These are phyloP conservation scores for Chernovozyma sophiae-reginae DNA, from an alignment of 1,139 yeast genomes.

Conservation along the genomic window DNA sequence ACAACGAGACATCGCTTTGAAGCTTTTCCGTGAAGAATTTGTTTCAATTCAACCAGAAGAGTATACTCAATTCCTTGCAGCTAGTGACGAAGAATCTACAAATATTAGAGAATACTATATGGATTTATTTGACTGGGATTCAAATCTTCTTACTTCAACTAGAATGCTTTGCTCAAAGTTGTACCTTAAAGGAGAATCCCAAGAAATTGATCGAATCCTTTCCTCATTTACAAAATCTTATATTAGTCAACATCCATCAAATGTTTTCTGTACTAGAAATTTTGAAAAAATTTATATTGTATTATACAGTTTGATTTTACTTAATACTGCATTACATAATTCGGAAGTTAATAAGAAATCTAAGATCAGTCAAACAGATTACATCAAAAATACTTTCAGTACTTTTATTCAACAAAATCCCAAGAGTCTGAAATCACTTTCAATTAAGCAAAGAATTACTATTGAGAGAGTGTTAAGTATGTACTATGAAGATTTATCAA, in stretches of 20 bases:
- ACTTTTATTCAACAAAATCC: conserved; percentile 39
- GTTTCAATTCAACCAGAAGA: conserved; percentile 45
- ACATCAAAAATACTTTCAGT: conserved; percentile 52
- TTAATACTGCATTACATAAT: conserved; percentile 69
- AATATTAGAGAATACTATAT: conserved; percentile 42
- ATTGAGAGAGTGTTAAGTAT: conserved; percentile 42
- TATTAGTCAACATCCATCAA: conserved; percentile 48
- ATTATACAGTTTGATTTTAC: conserved; percentile 66
- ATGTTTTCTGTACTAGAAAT: conserved; percentile 47
- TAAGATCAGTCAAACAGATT: conserved; percentile 44
- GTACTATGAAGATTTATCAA: conserved; percentile 39
- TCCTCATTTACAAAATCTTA: conserved; percentile 69
- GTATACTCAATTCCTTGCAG: conserved; percentile 43
- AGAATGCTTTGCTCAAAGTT: conserved; percentile 59
- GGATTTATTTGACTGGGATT: conserved; percentile 48
- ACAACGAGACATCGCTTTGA: conserved; percentile 28
- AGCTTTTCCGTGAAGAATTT: conserved; percentile 37
- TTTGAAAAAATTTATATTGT: conserved; percentile 68
- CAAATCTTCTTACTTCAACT: conserved; percentile 50
- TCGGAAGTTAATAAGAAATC: conserved; percentile 38
- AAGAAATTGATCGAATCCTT: conserved; percentile 71
- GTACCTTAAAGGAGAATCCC: conserved; percentile 80
- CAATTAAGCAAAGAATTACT: conserved; percentile 36
- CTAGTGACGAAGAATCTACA: conserved; percentile 38
- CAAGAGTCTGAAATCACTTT: conserved; percentile 24